These are phyloP conservation scores for Coemansia asiatica DNA, from an alignment of 192 early-diverging fungal genomes.

Conservation along the genomic window DNA sequence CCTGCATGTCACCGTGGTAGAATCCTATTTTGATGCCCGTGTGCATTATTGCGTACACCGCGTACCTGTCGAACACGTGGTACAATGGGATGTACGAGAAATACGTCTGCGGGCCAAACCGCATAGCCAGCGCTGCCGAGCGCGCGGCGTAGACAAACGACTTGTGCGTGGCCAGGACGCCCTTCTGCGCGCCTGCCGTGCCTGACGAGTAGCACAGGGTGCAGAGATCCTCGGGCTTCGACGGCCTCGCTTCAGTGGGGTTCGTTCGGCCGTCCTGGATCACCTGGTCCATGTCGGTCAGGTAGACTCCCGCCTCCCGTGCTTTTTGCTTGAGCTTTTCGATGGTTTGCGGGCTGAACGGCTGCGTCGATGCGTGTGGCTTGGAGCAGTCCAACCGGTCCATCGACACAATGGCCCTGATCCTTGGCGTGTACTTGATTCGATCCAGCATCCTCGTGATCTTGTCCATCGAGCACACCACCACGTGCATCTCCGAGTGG, in stretches of 20 bases:
- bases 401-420: conserved; percentile 76
- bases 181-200: conserved; percentile 71
- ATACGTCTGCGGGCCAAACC: conserved; percentile 7
- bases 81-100: conserved; percentile 75
- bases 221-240: conserved; percentile 63
- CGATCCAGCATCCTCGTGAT: conserved; percentile 60
- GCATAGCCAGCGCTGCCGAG: background rate
- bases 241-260: conserved; percentile 52
- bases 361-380: conserved; percentile 13
- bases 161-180: conserved; percentile 66
- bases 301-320: conserved; percentile 56
- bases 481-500: conserved; percentile 66
- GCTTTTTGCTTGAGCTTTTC: conserved; percentile 58
- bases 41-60: conserved; percentile 52
- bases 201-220: conserved; percentile 75
- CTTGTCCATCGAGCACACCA: conserved; percentile 72
- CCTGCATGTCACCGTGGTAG: conserved; percentile 66
- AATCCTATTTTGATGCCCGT: conserved; percentile 71
- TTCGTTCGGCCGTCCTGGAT: conserved; percentile 59
- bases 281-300: conserved; percentile 59
- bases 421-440: conserved; percentile 53
- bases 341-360: conserved; percentile 13
- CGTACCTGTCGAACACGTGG: conserved; percentile 75
- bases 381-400: conserved; percentile 61
- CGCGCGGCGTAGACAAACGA: conserved; percentile 24